These are phyloP conservation scores for Xylaria sp. DNA, from an alignment of 2,329 filamentous ascomycete genomes.

Conservation along the genomic window DNA sequence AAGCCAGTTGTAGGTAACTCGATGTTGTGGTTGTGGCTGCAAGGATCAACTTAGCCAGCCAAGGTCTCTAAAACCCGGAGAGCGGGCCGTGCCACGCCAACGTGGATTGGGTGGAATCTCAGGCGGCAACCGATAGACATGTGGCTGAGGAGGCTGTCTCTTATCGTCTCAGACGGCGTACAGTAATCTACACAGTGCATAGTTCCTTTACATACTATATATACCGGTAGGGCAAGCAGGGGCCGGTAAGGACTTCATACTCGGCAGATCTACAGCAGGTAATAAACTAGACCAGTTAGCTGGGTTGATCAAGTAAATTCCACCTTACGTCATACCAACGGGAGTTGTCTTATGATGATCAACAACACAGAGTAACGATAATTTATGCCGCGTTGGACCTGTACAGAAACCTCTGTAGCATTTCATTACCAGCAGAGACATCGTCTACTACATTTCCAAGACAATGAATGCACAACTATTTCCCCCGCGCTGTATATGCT, in stretches of 20 bases:
- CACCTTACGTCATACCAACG: neutral
- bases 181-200: neutral
- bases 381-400: neutral
- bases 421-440: neutral
- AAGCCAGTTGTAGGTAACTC: conserved; percentile 2
- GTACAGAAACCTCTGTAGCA: neutral
- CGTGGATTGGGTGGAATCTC: conserved; percentile 14
- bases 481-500: too few species aligned
- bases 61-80: conserved; percentile 20
- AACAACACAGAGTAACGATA: neutral
- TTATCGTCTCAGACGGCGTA: neutral
- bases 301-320: neutral
- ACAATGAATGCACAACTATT: too few species aligned
- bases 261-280: too few species aligned
- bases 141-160: conserved; percentile 15
- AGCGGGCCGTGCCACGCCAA: conserved; percentile 33
- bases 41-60: conserved; percentile 20
- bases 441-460: too few species aligned
- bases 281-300: neutral
- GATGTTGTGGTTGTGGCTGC: conserved; percentile 29
- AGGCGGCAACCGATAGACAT: neutral
- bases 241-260: too few species aligned
- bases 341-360: neutral
- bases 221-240: too few species aligned
- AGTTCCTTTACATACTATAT: neutral